Percentiles rank a stretch among this genome's conserved stretches.
Evolutionary conservation across 148 eudicot species (phyloP).

Genomic region (Diospyros lotus): DNA sequence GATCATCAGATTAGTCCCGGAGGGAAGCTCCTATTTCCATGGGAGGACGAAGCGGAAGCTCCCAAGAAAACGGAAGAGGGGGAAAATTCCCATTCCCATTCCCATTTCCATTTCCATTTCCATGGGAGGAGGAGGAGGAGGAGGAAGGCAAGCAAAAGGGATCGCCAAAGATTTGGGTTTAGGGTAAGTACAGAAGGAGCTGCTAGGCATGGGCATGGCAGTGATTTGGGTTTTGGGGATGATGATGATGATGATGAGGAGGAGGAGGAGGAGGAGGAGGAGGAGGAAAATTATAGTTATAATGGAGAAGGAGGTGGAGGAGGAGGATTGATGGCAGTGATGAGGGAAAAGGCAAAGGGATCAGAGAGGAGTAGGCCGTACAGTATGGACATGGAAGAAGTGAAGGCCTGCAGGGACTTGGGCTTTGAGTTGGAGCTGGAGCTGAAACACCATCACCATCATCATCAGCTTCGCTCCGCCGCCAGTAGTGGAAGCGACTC

Average conservation of each 20-base stretch:
- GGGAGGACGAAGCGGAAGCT: no score
- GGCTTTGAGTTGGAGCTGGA: constrained; percentile 26
- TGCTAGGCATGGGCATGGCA: no score
- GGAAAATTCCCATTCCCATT: no score
- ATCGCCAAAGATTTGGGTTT: no score
- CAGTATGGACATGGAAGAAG: constrained; percentile 28
- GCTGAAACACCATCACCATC: background rate
- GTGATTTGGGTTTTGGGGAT: no score
- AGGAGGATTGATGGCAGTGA: constrained; percentile 9
- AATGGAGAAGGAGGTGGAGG: constrained; percentile 9
- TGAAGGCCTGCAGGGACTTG: constrained; percentile 29
- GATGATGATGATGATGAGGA: background rate
- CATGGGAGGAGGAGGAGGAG: no score
- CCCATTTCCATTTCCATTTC: no score
- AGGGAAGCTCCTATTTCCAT: no score
- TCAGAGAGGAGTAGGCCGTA: constrained; percentile 6
- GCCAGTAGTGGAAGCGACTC: constrained; percentile 16
- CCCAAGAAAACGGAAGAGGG: no score
- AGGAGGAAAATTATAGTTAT: background rate
- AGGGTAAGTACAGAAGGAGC: no score
- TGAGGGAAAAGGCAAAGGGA: constrained; percentile 16
- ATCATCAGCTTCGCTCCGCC: background rate
- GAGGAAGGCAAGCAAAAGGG: no score
- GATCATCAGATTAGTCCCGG: no score
- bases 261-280: background rate